Evolutionary conservation across 345 rosid genomes (phyloP), one percentile per base, ranked within the genome.

Genomic region (Hibiscus syriacus): DNA sequence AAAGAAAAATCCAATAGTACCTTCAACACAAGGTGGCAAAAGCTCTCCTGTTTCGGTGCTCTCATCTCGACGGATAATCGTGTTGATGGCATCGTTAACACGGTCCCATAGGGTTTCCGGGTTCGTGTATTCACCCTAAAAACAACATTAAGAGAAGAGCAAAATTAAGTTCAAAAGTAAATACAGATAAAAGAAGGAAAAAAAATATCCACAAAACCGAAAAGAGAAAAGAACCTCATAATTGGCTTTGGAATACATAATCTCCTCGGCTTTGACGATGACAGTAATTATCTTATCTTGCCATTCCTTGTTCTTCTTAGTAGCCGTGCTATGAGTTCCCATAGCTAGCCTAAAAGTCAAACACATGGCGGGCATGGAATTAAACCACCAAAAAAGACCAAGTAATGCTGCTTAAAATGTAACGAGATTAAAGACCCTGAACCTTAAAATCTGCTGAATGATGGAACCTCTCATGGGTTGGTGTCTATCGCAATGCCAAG

Each of bases 21-120:
- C 99, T 91, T 94, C 99, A 72, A 94, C 86, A 76, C 99, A 94
- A 38, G 99, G 99, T 66, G 98, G 98, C 81, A 94, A 85, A 71
- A 91, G 88, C 72, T 85, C 83, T 19, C 90, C 95, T 19, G 89
- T 87, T 74, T 94, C 99, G 17, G 78, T 82, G 71, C 80, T 83
- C 74, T 94, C 93, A 39, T 94, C 99, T 76, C 97, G 78, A 32
- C 98, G 84, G 69, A 94, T 94, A 76, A 91, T 87, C 19, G 96
- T 94, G 67, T 94, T 85, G 57, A 89, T 76, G 25, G 97, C 99
- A 83, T 94, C 98, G 73, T 87, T 91, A n/a, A 84, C 82, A 26
- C 98, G 86, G 70, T 89, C 97, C 98, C 93, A 89, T 70, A 94
- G 72, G 11, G 98, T 87, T 1, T 87, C 99, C 14, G 11, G 74